Evolutionary conservation across 441 rosid genomes (phyloP).

Genomic region (Mallotus japonicus): DNA sequence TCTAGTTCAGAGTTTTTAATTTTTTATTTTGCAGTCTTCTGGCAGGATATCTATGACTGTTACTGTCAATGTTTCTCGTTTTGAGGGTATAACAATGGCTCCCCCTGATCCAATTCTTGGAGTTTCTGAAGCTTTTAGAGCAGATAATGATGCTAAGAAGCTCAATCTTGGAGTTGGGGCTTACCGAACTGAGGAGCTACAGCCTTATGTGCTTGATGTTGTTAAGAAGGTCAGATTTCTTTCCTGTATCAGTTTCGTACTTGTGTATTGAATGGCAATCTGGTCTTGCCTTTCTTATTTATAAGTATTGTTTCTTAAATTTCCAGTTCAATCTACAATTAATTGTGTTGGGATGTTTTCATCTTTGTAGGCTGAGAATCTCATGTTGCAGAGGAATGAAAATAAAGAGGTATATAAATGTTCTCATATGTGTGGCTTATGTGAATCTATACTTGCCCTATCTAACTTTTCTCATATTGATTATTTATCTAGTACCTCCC

Average conservation of each 20-base stretch:
- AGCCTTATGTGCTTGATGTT: slow-evolving; percentile 93
- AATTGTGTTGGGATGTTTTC: not conserved
- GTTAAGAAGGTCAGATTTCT: slow-evolving; percentile 71
- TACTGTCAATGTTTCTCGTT: slow-evolving; percentile 69
- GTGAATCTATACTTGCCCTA: not conserved
- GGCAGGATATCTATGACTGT: slow-evolving; percentile 56
- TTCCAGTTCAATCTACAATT: slow-evolving; percentile 1
- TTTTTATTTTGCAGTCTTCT: slow-evolving; percentile 24
- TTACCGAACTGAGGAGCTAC: slow-evolving; percentile 86
- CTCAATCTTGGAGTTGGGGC: slow-evolving; percentile 99
- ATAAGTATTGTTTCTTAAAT: slow-evolving; percentile 11
- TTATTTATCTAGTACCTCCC: slow-evolving; percentile 77
- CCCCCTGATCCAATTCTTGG: slow-evolving; percentile 99
- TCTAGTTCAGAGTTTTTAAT: not conserved
- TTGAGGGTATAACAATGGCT: slow-evolving; percentile 85
- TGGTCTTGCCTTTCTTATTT: not conserved
- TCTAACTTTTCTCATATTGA: slow-evolving; percentile 15
- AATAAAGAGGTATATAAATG: slow-evolving; percentile 74
- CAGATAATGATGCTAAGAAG: slow-evolving; percentile 70
- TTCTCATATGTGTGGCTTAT: slow-evolving; percentile 16
- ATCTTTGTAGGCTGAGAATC: slow-evolving; percentile 68
- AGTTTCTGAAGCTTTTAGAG: slow-evolving; percentile 92
- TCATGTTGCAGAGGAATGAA: slow-evolving; percentile 87
- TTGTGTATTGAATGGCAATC: slow-evolving; percentile 13
- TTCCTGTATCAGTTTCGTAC: not conserved